Evolutionary conservation across 208 protist species (phyloP), one percentile per base, ranked within the genome.

Genomic region (Borovskyia barvae): DNA sequence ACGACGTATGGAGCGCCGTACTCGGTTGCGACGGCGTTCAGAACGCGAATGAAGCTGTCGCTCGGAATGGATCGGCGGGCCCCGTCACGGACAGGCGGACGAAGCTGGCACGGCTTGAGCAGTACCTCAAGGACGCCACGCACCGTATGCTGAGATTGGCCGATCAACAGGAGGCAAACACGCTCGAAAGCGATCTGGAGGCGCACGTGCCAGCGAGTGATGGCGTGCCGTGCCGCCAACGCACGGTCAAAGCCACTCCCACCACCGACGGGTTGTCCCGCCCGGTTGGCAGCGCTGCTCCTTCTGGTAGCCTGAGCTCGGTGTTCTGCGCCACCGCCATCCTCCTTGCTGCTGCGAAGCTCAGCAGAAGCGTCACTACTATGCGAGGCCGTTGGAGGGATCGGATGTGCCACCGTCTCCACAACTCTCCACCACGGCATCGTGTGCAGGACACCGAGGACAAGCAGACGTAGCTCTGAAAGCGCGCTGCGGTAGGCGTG

Each of bases 401-500:
- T n/a, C n/a, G n/a, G n/a, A n/a, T n/a, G n/a, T n/a, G 58, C 52
- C 8, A 80, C 72, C 3, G 62, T 64, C 46, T 85, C 80, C 17
- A 93, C 72, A 8, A 93, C 68, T 15, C 86, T 76, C 86, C 80
- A 90, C 83, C 86, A 93, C 41, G 86, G 86, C 74, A 93, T 78
- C 7, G 82, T 90, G 45, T 85, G 63, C 40, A 93, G 70, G 15
- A 90, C 81, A 26, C 76, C 82, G 22, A 93, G 66, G 14, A 93
- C 72, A 0, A 82, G 68, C n/a, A 85, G 59, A 5, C 82, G 81
- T 24, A 92, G 37, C 43, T 92, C 85, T 7, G 62, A 61, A 17
- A 64, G 46, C 12, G 56, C 50, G 19, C 45, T 55, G 39, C 66
- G 40, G 43, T 65, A 73, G 17, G 32, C 50, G 5, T 30, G 47